These are phyloP conservation scores for Leptographium radiaticola DNA, from an alignment of 2,329 filamentous ascomycete species.

Conservation along the genomic window DNA sequence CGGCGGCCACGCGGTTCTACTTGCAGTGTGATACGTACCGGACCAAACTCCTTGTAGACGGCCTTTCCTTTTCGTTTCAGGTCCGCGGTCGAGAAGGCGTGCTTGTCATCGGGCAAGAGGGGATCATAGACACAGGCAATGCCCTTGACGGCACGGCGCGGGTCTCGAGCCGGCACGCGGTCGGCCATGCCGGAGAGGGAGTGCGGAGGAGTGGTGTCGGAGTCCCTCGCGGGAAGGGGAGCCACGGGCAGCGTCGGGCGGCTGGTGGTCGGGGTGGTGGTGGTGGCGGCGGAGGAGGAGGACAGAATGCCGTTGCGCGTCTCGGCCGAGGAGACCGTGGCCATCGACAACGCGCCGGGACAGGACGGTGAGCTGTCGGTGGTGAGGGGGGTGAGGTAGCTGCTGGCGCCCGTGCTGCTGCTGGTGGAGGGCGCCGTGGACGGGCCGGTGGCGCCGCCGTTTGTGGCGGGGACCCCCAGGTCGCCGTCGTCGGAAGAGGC, in stretches of 20 bases:
- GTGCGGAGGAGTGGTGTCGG: conserved; percentile 14
- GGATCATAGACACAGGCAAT: conserved; percentile 50
- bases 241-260: conserved; percentile 16
- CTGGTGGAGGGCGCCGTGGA: conserved; percentile 14
- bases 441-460: not conserved
- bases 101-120: conserved; percentile 31
- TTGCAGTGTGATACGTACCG: conserved; percentile 40
- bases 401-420: conserved; percentile 24
- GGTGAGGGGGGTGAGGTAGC: conserved; percentile 37
- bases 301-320: not conserved
- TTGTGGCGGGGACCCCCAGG: conserved; percentile 25
- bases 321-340: not conserved
- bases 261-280: conserved; percentile 34
- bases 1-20: not conserved
- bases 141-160: conserved; percentile 38
- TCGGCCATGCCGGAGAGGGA: conserved; percentile 12
- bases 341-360: not conserved
- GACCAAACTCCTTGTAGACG: conserved; percentile 49
- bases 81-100: conserved; percentile 30
- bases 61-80: conserved; percentile 43
- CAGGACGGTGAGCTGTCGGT: conserved; percentile 37
- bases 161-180: conserved; percentile 45
- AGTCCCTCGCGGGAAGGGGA: conserved; percentile 11
- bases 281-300: conserved; percentile 13
- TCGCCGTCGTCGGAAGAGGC: conserved; percentile 39